phyloP scores from a whole-genome alignment of 805 yeast genomes.

The Maudiozyma barnettii region DNA sequence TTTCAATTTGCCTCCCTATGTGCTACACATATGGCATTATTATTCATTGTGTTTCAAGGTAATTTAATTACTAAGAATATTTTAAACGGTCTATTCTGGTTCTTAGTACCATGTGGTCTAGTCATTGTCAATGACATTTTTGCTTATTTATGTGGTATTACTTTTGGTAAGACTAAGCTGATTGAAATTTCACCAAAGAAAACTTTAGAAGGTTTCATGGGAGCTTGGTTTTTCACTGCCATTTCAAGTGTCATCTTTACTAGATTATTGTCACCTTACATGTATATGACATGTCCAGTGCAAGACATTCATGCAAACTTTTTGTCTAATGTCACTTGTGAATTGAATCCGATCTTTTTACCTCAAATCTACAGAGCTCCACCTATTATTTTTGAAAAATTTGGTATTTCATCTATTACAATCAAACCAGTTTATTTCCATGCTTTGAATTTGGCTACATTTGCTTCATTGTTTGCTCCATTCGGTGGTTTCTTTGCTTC shows the following conservation, averaged over 20 bases:
- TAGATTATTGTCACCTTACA: slow-evolving; percentile 50
- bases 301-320: slow-evolving; percentile 51
- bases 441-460: slow-evolving; percentile 75
- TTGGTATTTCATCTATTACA: slow-evolving; percentile 41
- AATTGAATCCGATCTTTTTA: slow-evolving; percentile 79
- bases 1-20: slow-evolving; percentile 93
- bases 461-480: slow-evolving; percentile 95
- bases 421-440: slow-evolving; percentile 88
- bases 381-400: slow-evolving; percentile 43
- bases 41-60: slow-evolving; percentile 87
- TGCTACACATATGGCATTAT: slow-evolving; percentile 85
- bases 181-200: slow-evolving; percentile 93
- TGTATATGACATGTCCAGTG: slow-evolving; percentile 85
- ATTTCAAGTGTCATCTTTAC: slow-evolving; percentile 61
- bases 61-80: slow-evolving; percentile 87
- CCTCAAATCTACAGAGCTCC: slow-evolving; percentile 76
- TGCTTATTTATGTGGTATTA: slow-evolving; percentile 94
- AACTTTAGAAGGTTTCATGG: slow-evolving; percentile 94
- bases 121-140: slow-evolving; percentile 92
- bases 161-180: slow-evolving; percentile 88
- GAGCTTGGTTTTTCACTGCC: slow-evolving; percentile 94
- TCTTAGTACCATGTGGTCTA: slow-evolving; percentile 79
- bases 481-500: slow-evolving; percentile 98
- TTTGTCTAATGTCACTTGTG: slow-evolving; percentile 60
- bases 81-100: slow-evolving; percentile 88